Conservation (phyloP, 805 yeast genomes). For the Candida ortonii region DNA sequence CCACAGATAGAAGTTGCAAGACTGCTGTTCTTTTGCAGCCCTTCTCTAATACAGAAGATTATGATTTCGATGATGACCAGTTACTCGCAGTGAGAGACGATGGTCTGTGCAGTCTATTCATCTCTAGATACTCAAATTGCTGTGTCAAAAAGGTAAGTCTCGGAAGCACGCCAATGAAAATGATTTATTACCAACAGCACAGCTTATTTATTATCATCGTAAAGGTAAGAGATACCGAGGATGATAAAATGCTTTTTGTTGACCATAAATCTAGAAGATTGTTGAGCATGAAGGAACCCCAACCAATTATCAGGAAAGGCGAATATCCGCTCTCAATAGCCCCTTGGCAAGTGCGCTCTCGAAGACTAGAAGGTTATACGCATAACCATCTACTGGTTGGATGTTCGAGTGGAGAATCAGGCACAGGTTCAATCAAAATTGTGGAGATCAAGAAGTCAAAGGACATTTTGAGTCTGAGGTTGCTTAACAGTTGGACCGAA, state of each 20-base stretch:
- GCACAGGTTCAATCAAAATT: slow-evolving; percentile 27
- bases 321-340: slow-evolving; percentile 32
- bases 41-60: slow-evolving; percentile 2
- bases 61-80: slow-evolving; percentile 12
- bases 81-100: slow-evolving; percentile 34
- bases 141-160: slow-evolving; percentile 25
- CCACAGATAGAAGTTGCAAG: slow-evolving; percentile 21
- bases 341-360: slow-evolving; percentile 34
- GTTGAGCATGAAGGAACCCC: slow-evolving; percentile 2
- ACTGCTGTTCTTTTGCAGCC: slow-evolving; percentile 14
- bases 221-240: slow-evolving; percentile 4
- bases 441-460: slow-evolving; percentile 25
- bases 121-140: slow-evolving; percentile 16
- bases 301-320: slow-evolving; percentile 13
- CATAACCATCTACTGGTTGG: slow-evolving; percentile 35
- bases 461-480: slow-evolving; percentile 13
- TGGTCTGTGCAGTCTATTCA: slow-evolving; percentile 29
- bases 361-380: slow-evolving; percentile 13
- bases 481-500: slow-evolving; percentile 21
- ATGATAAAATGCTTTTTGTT: slow-evolving; percentile 21
- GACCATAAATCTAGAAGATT: slow-evolving; percentile 22
- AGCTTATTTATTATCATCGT: slow-evolving; percentile 22
- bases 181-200: slow-evolving; percentile 26
- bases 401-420: slow-evolving; percentile 20
- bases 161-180: slow-evolving; percentile 26